Base-by-base conservation (phyloP, 2,329 filamentous ascomycete genomes). In the Aureobasidium sp. region DNA sequence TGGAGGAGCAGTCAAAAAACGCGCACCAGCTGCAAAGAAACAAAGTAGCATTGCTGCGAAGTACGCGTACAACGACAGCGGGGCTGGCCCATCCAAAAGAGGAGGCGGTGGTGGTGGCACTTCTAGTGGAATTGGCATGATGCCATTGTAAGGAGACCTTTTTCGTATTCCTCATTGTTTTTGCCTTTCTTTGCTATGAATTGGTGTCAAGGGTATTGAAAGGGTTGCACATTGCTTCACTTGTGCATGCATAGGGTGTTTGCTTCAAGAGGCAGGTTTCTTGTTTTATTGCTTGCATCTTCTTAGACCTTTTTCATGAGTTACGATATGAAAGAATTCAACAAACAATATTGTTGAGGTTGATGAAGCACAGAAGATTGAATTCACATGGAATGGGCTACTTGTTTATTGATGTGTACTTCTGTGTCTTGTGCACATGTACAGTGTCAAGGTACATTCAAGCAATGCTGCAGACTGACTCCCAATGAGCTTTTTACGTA, bases 121-220 rank as follows among this genome's bases (percentile, higher is more conserved):
- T 49, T 65, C 62, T 21, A 67, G 66, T 37, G 68, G 70, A 41
- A 75, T 75, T 64, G 70, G 69, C 29, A 72, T 74, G 70, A 76
- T 76, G 74, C 74, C 74, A 16, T 70, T 67, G 27, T 74, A 64
- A 72, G 47, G 30, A 36, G 4, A 1, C 4, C 11, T 15, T 34
- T 49, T 44, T 60, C 47, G 47, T 60, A 52, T 59, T 32, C 27
- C 16, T 58, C 47, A 32, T 54, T 30, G 36, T 32, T 32, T 21
- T 54, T 32, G 9, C 3, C 13, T 16, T 41, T 3, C 25, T 39
- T 53, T 41, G 15, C 36, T 53, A 30, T 41, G 25, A 13, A 8
- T 16, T 29, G 34, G 49, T 39, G 5, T 29, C 16, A n/a, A 8
- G 34, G 8, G 49, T 21, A 21, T 37, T 5, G 15, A 50, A 39